These are phyloP conservation scores for Scheffersomyces illinoinensis DNA, from an alignment of 1,139 yeast species.

Conservation along the genomic window DNA sequence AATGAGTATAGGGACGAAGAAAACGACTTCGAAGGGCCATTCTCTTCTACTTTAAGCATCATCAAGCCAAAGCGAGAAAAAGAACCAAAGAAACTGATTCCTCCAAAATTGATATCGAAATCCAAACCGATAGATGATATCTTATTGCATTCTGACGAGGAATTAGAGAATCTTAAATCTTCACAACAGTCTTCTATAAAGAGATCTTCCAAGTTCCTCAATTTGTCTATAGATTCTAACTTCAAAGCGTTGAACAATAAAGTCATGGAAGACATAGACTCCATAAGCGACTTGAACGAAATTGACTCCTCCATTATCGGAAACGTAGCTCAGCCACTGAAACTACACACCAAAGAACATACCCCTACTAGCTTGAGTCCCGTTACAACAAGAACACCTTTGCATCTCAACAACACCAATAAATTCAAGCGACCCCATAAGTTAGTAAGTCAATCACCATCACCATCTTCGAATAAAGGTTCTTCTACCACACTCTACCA, in stretches of 20 bases:
- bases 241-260: constrained; percentile 12
- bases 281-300: constrained; percentile 31
- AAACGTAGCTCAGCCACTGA: constrained; percentile 1
- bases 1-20: constrained; percentile 4
- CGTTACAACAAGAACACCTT: constrained; percentile 14
- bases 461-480: constrained; percentile 31
- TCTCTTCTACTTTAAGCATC: neutral
- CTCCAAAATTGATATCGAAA: neutral
- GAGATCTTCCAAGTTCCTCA: constrained; percentile 48
- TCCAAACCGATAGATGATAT: constrained; percentile 9
- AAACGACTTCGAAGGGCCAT: neutral
- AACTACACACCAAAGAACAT: constrained; percentile 11
- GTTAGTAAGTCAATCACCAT: constrained; percentile 47
- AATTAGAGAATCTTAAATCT: constrained; percentile 20
- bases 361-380: constrained; percentile 22
- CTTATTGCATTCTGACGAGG: constrained; percentile 10
- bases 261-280: constrained; percentile 22
- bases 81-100: neutral
- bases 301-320: constrained; percentile 21
- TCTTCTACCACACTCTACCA: neutral
- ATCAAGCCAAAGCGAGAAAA: neutral
- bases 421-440: constrained; percentile 51
- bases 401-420: constrained; percentile 19
- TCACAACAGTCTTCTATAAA: constrained; percentile 34
- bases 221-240: constrained; percentile 44